Conservation (phyloP, 768 basidiomycete genomes). For the Melanogaster broomeanus region DNA sequence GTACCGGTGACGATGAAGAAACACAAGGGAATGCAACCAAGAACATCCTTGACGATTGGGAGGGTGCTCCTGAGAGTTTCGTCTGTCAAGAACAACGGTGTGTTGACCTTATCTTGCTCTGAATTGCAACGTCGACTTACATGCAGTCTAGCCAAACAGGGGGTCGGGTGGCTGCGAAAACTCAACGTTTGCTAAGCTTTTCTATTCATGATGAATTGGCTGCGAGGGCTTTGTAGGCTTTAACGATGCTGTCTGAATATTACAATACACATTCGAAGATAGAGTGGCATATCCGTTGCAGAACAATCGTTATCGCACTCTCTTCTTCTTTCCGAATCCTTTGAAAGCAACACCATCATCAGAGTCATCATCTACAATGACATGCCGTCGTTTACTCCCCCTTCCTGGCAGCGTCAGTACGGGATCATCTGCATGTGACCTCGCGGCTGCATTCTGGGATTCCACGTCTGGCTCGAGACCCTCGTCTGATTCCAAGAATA, state of each 20-base stretch:
- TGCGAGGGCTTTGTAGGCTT: slow-evolving; percentile 7
- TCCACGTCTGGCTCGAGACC: slow-evolving; percentile 1
- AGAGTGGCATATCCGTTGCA: background rate
- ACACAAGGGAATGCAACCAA: slow-evolving; percentile 49
- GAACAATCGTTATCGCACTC: slow-evolving; percentile 4
- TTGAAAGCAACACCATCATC: slow-evolving; percentile 73
- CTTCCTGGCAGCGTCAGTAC: slow-evolving; percentile 9
- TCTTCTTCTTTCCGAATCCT: slow-evolving; percentile 49
- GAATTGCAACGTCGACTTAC: slow-evolving; percentile 4
- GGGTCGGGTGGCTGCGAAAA: slow-evolving; percentile 87
- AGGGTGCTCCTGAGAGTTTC: slow-evolving; percentile 94
- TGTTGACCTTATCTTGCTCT: slow-evolving; percentile 17
- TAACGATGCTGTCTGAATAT: background rate
- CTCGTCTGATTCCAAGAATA: slow-evolving; percentile 57
- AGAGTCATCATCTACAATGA: slow-evolving; percentile 64
- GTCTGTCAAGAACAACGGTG: slow-evolving; percentile 96
- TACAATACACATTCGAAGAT: slow-evolving; percentile 1
- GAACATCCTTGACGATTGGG: slow-evolving; percentile 93
- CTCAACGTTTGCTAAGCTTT: slow-evolving; percentile 81
- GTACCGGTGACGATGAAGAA: slow-evolving; percentile 66
- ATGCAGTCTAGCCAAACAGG: slow-evolving; percentile 65
- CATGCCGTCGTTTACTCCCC: slow-evolving; percentile 29
- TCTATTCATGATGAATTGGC: slow-evolving; percentile 75
- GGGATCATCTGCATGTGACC: slow-evolving; percentile 2
- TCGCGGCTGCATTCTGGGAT: background rate